These are phyloP conservation scores for Aspergillus sp. DNA, from an alignment of 2,329 filamentous ascomycete species.

Conservation along the genomic window DNA sequence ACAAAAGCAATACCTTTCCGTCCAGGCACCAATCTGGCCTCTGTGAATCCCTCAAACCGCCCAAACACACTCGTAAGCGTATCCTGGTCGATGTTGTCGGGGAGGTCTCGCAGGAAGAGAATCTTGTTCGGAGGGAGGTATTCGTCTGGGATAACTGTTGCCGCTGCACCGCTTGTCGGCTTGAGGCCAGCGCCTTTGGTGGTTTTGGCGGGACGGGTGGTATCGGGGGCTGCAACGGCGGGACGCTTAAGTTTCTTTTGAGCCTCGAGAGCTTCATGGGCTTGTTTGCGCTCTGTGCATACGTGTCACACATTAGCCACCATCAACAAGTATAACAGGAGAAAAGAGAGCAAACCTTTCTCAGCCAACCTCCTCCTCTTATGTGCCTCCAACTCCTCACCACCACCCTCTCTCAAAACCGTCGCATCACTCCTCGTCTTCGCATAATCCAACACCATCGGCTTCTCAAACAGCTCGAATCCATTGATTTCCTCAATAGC, in stretches of 20 bases:
- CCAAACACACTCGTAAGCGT: conserved; percentile 73
- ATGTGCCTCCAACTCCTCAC: conserved; percentile 79
- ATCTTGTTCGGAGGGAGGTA: conserved; percentile 97
- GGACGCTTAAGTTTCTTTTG: conserved; percentile 68
- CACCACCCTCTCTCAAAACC: conserved; percentile 63
- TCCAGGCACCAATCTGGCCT: conserved; percentile 82
- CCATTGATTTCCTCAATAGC: conserved; percentile 87
- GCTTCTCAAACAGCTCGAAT: conserved; percentile 88
- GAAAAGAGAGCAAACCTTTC: conserved; percentile 58
- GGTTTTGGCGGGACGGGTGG: conserved; percentile 60
- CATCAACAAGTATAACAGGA: conserved; percentile 7
- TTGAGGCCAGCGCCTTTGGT: conserved; percentile 69
- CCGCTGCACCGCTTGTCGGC: conserved; percentile 59
- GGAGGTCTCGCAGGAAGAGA: conserved; percentile 86
- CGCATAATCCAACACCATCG: conserved; percentile 77
- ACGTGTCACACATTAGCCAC: not conserved
- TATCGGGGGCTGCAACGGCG: conserved; percentile 37
- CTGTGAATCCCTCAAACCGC: conserved; percentile 87
- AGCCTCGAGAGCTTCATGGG: conserved; percentile 69
- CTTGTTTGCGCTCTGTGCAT: conserved; percentile 64
- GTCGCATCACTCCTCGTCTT: conserved; percentile 81
- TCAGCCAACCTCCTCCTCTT: conserved; percentile 78
- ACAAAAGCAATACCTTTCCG: conserved; percentile 88
- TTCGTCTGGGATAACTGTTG: conserved; percentile 85
- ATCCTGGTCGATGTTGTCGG: conserved; percentile 78